These are phyloP conservation scores for Aspergillus aculeatinus DNA, from an alignment of 2,329 filamentous ascomycete genomes.

Conservation along the genomic window DNA sequence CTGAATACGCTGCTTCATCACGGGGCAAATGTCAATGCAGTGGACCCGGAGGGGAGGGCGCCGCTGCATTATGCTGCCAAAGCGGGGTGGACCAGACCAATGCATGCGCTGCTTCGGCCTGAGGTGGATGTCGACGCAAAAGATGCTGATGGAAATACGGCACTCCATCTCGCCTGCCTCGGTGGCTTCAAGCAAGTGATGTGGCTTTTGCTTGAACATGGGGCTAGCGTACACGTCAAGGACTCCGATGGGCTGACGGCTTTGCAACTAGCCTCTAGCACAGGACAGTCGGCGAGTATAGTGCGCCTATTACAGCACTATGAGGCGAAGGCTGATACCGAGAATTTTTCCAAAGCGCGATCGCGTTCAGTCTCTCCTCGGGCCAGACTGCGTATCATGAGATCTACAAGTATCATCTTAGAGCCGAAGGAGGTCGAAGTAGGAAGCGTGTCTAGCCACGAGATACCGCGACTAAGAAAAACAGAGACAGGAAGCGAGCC, in stretches of 20 bases:
- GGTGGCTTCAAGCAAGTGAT: not conserved
- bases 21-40: not conserved
- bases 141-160: not conserved
- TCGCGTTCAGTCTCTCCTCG: not conserved
- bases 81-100: not conserved
- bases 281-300: not conserved
- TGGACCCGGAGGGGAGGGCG: not conserved
- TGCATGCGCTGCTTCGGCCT: not conserved
- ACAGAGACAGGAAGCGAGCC: not conserved
- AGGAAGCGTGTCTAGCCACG: not conserved
- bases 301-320: not conserved
- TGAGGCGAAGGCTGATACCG: not conserved
- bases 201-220: not conserved
- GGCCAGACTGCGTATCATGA: not conserved
- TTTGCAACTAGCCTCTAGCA: not conserved
- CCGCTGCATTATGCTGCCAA: not conserved
- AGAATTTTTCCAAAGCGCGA: not conserved
- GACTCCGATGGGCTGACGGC: not conserved
- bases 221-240: not conserved
- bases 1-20: not conserved
- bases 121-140: not conserved
- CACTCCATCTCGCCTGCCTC: not conserved
- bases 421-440: not conserved
- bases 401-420: not conserved
- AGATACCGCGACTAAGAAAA: not conserved